Base-by-base conservation (phyloP, 306 rosid species). In the Prinsepia uniflora region DNA sequence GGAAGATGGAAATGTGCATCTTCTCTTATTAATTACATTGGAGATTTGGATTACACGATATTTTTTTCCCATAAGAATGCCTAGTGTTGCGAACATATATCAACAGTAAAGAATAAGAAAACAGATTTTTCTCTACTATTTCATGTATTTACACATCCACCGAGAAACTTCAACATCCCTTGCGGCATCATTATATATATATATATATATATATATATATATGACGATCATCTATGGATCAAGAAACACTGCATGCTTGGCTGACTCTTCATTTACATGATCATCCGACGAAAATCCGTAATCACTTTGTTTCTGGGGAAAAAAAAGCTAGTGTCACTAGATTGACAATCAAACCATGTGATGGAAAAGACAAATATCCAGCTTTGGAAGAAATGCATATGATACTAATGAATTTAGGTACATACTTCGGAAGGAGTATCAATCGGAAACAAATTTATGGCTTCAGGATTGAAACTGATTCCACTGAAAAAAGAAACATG, bases 391-490 rank as follows among this genome's bases (percentile, higher is more conserved):
- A 7, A 12, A 11, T 7, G 59, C 20, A 8, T 50, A 40, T 30
- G 15, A 36, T n/a, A 41, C 6, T 39, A 30, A 30, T 54, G 53
- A 57, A 36, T 39, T 44, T 67, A 70, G 78, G 71, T 52, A 79
- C 90, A 70, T 89, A 91, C 99, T 75, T 83, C 91, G 17, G 83
- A 45, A 24, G 83, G 82, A 63, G 81, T 84, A 81, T 87, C 89
- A 67, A 80, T 82, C 13, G 91, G 86, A 80, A 89, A 91, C 92
- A 95, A 86, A 79, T 86, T 86, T 84, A 95, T 91, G 77, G 92
- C 96, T 70, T 18, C 90, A 10, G 86, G 36, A 63, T 86, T 84
- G 85, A 95, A 91, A 69, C 84, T 67, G 80, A 95, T 79, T 81
- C 90, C 92, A 65, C 99, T 95, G 92, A 40, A 80, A 56, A 63